Evolutionary conservation across 306 rosid species (phyloP).

Genomic region (Gleditsia sinensis): DNA sequence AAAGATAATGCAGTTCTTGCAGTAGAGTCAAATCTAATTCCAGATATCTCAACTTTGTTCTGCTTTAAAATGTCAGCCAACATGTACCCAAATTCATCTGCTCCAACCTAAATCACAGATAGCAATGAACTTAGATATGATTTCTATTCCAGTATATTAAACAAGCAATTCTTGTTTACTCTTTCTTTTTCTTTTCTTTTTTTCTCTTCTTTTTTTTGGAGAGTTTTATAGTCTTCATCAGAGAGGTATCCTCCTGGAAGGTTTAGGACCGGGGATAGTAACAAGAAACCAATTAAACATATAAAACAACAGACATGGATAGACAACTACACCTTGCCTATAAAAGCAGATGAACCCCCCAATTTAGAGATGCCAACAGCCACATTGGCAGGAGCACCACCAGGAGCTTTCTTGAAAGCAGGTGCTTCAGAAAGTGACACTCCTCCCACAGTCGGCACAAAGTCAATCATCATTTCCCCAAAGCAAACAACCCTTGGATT

Average conservation of each 20-base stretch:
- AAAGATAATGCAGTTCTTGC: constrained; percentile 94
- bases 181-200: background rate
- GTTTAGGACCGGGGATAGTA: constrained; percentile 42
- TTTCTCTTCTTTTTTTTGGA: background rate
- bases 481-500: constrained; percentile 71
- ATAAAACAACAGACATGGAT: constrained; percentile 5
- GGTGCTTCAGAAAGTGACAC: constrained; percentile 94
- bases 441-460: constrained; percentile 84
- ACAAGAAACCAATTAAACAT: constrained; percentile 13
- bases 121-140: constrained; percentile 3
- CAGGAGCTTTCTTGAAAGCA: constrained; percentile 89
- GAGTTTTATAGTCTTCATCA: too few relatives aligned
- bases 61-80: constrained; percentile 72
- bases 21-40: constrained; percentile 70
- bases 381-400: constrained; percentile 98
- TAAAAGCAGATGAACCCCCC: constrained; percentile 81
- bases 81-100: constrained; percentile 84
- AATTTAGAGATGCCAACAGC: constrained; percentile 83
- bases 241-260: background rate
- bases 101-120: constrained; percentile 68
- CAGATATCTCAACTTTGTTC: constrained; percentile 69
- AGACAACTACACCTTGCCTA: constrained; percentile 71
- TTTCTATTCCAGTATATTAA: constrained; percentile 1
- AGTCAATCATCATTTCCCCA: constrained; percentile 82
- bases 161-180: background rate